Evolutionary conservation across 371 early-diverging fungal genomes (phyloP).

Genomic region (Saksenaea oblongispora): DNA sequence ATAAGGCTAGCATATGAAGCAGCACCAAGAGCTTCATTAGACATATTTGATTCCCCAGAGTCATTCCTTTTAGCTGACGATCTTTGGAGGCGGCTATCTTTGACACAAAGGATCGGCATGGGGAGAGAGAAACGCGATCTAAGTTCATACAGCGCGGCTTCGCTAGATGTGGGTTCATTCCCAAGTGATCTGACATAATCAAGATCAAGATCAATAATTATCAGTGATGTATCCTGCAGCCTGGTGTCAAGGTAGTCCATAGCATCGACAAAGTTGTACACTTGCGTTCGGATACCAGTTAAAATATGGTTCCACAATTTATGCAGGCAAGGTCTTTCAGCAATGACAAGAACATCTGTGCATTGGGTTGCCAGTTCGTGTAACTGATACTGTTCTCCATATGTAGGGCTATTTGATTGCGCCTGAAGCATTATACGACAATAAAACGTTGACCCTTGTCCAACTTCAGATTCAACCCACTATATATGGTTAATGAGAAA

Average conservation of each 20-base stretch:
- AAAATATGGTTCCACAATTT: conserved; percentile 7
- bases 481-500: neutral
- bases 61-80: neutral
- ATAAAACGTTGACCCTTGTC: conserved; percentile 46
- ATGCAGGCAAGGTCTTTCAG: conserved; percentile 5
- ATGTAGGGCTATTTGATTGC: conserved; percentile 20
- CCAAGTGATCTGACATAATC: conserved; percentile 11
- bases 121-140: conserved; percentile 3
- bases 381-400: conserved; percentile 20
- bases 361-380: conserved; percentile 8
- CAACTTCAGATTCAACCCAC: conserved; percentile 53
- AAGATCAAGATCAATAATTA: conserved; percentile 14
- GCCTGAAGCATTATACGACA: conserved; percentile 33
- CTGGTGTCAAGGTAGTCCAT: neutral
- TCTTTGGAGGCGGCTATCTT: conserved; percentile 10
- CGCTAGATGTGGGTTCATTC: conserved; percentile 8
- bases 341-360: conserved; percentile 13
- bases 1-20: neutral
- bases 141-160: conserved; percentile 5
- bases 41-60: neutral
- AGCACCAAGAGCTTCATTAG: neutral
- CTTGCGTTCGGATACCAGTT: neutral
- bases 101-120: conserved; percentile 13
- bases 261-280: conserved; percentile 8
- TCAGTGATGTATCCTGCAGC: neutral